Evolutionary conservation across 2,329 filamentous ascomycete species (phyloP).

Genomic region (Colletotrichum scovillei): DNA sequence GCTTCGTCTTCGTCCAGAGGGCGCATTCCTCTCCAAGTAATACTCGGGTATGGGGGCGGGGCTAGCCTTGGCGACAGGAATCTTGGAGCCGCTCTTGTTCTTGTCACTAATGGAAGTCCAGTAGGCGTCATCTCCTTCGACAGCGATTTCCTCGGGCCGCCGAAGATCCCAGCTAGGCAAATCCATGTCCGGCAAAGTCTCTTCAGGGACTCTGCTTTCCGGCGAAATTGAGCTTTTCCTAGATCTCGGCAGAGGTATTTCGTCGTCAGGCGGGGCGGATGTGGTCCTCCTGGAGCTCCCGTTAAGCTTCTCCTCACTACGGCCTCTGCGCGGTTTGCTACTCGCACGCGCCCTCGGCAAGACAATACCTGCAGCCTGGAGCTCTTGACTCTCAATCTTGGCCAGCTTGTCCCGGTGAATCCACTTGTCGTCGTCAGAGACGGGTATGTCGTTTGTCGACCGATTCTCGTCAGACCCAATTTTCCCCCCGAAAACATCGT

Average conservation of each 20-base stretch:
- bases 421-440: slow-evolving; percentile 73
- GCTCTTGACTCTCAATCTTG: slow-evolving; percentile 82
- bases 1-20: slow-evolving; percentile 70
- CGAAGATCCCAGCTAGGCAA: slow-evolving; percentile 77
- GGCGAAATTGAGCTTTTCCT: slow-evolving; percentile 59
- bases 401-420: slow-evolving; percentile 88
- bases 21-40: slow-evolving; percentile 79
- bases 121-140: slow-evolving; percentile 64
- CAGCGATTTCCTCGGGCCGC: slow-evolving; percentile 80
- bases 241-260: slow-evolving; percentile 29
- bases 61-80: slow-evolving; percentile 86
- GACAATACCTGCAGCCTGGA: slow-evolving; percentile 81
- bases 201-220: slow-evolving; percentile 51
- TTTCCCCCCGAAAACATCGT: slow-evolving; percentile 30
- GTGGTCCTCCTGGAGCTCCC: slow-evolving; percentile 45
- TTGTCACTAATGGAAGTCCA: slow-evolving; percentile 62
- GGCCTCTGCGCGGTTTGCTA: slow-evolving; percentile 59
- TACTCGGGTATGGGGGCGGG: slow-evolving; percentile 79
- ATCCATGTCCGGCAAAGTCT: slow-evolving; percentile 51
- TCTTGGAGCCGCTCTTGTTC: slow-evolving; percentile 71
- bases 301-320: slow-evolving; percentile 49
- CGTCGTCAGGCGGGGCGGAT: slow-evolving; percentile 25
- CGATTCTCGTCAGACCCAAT: slow-evolving; percentile 39
- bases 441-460: slow-evolving; percentile 41
- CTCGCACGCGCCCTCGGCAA: slow-evolving; percentile 65